Base-by-base conservation (phyloP, 2,329 filamentous ascomycete species). In the Teratosphaeriaceae sp. region DNA sequence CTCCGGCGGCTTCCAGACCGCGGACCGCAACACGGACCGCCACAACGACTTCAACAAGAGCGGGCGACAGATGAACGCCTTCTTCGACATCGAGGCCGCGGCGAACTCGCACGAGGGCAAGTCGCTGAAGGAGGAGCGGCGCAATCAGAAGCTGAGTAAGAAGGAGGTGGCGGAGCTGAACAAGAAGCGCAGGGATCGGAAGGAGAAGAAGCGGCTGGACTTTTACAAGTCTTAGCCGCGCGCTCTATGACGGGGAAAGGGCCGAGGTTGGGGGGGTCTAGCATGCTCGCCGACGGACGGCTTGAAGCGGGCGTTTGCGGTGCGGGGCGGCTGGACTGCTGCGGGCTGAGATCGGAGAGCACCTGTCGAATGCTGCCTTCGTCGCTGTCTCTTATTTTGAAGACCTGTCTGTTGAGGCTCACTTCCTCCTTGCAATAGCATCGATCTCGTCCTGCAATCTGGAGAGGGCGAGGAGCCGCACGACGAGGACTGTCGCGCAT, bases 71-170 rank as follows among this genome's bases (percentile, higher is more conserved):
- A 85, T 97, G 84, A 85, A 86, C 60, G 86, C 88, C 30, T 97
- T 84, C 67, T 98, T 97, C 64, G 90, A 98, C 61, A 89, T 96
- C 33, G 89, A 97, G 64, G 86, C 88, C 3, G 89, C 88, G 2
- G 90, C 89, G 3, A 96, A 94, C 60, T 79, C 79, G 45, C 89
- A 98, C 59, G 84, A 95, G 55, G 92, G 92, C 2, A 79, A 84
- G 45, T 96, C 89, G 60, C 71, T 98, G 45, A 94, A 90, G 67
- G 92, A 88, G 2, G 92, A 98, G 71, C 76, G 92, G 43, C 82
- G 85, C 45, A 80, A 82, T 42, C 89, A 92, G 76, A 88, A 87
- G 66, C 74, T 90, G 19, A 84, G 71, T 44, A 94, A 90, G 72
- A 74, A 84, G 48, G 88, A 98, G 68, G 69, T 98, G 51, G 90